phyloP scores from a whole-genome alignment of 352 stramenopile species.

The Phytophthora europaea region DNA sequence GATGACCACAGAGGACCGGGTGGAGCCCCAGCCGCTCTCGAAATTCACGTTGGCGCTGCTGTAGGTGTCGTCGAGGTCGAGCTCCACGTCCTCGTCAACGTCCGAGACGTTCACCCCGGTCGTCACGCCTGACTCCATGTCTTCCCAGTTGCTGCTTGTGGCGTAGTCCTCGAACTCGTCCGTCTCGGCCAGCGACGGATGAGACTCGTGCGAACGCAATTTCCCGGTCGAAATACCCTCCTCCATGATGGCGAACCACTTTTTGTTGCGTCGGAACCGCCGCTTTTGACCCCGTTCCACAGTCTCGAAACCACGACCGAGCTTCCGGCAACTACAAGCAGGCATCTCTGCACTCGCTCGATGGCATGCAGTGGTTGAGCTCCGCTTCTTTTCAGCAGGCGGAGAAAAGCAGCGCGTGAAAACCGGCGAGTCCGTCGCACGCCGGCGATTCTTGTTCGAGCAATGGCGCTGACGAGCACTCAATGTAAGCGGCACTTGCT shows the following conservation, averaged over 20 bases:
- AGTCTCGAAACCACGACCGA: constrained; percentile 47
- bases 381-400: constrained; percentile 37
- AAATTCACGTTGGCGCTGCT: constrained; percentile 25
- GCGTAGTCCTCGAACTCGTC: constrained; percentile 46
- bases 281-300: constrained; percentile 39
- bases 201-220: constrained; percentile 32
- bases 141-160: constrained; percentile 38
- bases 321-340: constrained; percentile 57
- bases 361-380: constrained; percentile 35
- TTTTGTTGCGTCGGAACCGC: constrained; percentile 63
- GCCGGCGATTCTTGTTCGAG: constrained; percentile 16
- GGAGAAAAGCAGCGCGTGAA: constrained; percentile 41
- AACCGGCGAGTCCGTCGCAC: constrained; percentile 34
- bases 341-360: constrained; percentile 22
- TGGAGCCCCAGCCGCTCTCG: constrained; percentile 22
- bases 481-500: constrained; percentile 10
- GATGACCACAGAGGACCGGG: constrained; percentile 34
- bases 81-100: constrained; percentile 35
- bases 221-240: constrained; percentile 51
- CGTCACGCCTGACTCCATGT: constrained; percentile 29
- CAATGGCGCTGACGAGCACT: constrained; percentile 2
- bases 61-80: constrained; percentile 15
- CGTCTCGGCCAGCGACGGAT: constrained; percentile 35
- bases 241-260: constrained; percentile 57
- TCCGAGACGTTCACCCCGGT: constrained; percentile 18